Conservation (phyloP, 202 grass and related monocot species). For the Elaeis oleifera region DNA sequence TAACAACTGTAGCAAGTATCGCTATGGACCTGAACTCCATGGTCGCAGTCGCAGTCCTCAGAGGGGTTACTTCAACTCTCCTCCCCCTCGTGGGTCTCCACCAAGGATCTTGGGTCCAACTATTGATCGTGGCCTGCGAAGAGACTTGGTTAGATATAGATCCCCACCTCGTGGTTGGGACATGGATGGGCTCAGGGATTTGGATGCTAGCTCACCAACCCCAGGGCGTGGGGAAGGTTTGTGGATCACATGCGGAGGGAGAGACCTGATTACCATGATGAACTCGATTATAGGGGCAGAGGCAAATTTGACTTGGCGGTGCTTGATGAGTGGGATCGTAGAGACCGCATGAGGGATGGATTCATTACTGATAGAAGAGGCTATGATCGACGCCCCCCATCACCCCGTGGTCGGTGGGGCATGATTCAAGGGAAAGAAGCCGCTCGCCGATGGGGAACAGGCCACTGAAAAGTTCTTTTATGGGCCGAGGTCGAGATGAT, state of each 20-base stretch:
- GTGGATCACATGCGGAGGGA: conserved; percentile 38
- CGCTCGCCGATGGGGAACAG: conserved; percentile 49
- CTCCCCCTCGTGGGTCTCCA: conserved; percentile 34
- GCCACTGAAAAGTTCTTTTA: conserved; percentile 37
- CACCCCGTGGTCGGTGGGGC: conserved; percentile 33
- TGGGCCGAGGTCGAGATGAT: conserved; percentile 30
- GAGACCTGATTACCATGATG: conserved; percentile 39
- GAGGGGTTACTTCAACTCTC: conserved; percentile 37
- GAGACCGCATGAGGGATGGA: conserved; percentile 31
- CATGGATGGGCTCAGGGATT: conserved; percentile 35
- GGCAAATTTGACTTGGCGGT: conserved; percentile 38
- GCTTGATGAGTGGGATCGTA: conserved; percentile 32
- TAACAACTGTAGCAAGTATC: conserved; percentile 78
- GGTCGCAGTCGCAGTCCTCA: conserved; percentile 36
- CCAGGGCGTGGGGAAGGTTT: conserved; percentile 29
- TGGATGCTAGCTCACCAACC: conserved; percentile 26
- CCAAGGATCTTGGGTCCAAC: conserved; percentile 38
- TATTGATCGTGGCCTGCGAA: conserved; percentile 26
- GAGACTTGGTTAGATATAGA: conserved; percentile 46
- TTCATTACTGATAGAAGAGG: conserved; percentile 35
- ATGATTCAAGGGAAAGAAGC: conserved; percentile 47
- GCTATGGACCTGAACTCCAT: conserved; percentile 30
- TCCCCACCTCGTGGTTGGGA: conserved; percentile 47
- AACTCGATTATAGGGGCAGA: conserved; percentile 33
- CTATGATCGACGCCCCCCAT: conserved; percentile 33